Conservation (phyloP, 345 rosid genomes). For the Boechera divaricarpa region DNA sequence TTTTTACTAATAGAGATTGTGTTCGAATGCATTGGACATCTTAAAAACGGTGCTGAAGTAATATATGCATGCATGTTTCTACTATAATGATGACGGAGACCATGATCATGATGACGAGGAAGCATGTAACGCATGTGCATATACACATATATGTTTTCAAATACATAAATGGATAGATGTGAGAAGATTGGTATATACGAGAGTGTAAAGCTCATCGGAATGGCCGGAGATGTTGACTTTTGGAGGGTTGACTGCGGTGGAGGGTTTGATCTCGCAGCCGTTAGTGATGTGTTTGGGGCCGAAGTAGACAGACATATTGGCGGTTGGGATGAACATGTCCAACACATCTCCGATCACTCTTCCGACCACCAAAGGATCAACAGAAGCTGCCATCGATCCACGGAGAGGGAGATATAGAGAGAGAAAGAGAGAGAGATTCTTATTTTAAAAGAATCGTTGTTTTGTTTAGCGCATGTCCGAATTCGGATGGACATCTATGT, state of each 20-base stretch:
- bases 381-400: slow-evolving; percentile 65
- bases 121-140: slow-evolving; percentile 22
- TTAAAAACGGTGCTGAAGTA: background rate
- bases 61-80: slow-evolving; percentile 34
- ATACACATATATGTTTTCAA: background rate
- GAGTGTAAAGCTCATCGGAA: slow-evolving; percentile 65
- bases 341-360: slow-evolving; percentile 87
- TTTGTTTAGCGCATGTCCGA: slow-evolving; percentile 41
- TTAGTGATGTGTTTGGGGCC: slow-evolving; percentile 77
- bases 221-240: slow-evolving; percentile 68
- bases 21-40: background rate
- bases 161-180: slow-evolving; percentile 10
- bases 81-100: background rate
- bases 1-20: background rate
- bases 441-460: slow-evolving; percentile 20
- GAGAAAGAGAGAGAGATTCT: slow-evolving; percentile 8
- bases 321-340: slow-evolving; percentile 79
- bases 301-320: slow-evolving; percentile 64
- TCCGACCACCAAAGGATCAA: slow-evolving; percentile 84
- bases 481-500: slow-evolving; percentile 25
- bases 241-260: slow-evolving; percentile 61
- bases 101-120: background rate
- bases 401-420: background rate
- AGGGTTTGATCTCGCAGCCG: slow-evolving; percentile 89
- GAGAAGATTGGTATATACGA: slow-evolving; percentile 50